Base-by-base conservation (phyloP, 2,329 filamentous ascomycete species). In the Diaporthe sp. region DNA sequence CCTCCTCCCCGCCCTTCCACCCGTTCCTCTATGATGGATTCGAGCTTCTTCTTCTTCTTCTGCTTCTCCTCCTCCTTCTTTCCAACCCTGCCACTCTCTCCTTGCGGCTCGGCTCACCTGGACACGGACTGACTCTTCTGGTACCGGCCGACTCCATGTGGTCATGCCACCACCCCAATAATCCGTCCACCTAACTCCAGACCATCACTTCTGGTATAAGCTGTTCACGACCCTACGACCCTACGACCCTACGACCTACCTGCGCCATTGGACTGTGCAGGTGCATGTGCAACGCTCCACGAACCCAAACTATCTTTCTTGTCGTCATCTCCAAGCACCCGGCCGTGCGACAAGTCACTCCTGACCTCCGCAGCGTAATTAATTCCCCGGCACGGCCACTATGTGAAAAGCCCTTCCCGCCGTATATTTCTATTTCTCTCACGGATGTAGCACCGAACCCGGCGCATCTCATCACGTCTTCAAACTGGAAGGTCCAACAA, bases 121-220 rank as follows among this genome's bases (percentile, higher is more conserved):
- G 58, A 35, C 71, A 28, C 55, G 15, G 42, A 73, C 61, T 40
- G 42, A 73, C 61, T 40, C 50, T 72, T 50, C 45, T 47, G 61
- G 70, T 35, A 47, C 15, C 60, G 38, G 57, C 33, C 54, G 25
- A 68, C 33, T 40, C 64, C 28, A 13, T 8, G 25, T 28, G 19
- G 45, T 45, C 55, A 70, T 75, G 74, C 70, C 60, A 28, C 38
- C 28, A 28, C 38, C 28, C 35, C 42, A 47, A 64, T 75, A 75
- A 47, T n/a, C 52, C n/a, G 22, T 45, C 55, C 22, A 42, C 17
- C 17, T 47, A 17, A 19, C 17, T 30, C 55, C 8, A n/a, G 55
- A 57, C 28, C 35, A 47, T 73, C 60, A 42, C 38, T 71, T 57
- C 25, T 72, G 30, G 45, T 54, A 40, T 55, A 38, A 52, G 61